Evolutionary conservation across 768 basidiomycete genomes (phyloP), one percentile per base, ranked within the genome.

Genomic region (Chiua virens): DNA sequence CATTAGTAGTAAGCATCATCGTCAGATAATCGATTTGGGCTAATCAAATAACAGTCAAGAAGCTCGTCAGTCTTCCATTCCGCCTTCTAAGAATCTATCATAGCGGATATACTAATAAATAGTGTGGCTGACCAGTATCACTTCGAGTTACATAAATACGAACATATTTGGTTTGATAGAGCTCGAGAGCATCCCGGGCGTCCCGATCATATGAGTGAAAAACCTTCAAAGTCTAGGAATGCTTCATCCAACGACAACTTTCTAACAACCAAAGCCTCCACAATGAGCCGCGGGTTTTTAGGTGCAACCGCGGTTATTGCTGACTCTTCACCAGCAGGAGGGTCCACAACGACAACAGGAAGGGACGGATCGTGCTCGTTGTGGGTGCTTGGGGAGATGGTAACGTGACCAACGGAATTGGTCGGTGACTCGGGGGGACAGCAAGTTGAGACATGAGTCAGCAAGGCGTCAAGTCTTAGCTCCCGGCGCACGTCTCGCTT

Each of bases 221-320:
- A 87, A 4, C 80, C 83, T 9, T 78, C 81, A 63, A 92, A 89
- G 62, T 91, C 88, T 48, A 91, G 64, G 65, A 83, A 92, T 17
- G 75, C 86, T 63, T 92, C 90, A 50, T 87, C 86, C 3, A 85
- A 60, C 17, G 85, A 83, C 71, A 91, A 73, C 66, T 92, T 89
- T 41, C 87, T 78, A 18, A 91, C 82, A 3, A 93, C 84, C 27
- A 92, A 75, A 3, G 82, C 90, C 65, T 93, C 89, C 10, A 91
- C 88, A 42, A 92, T 91, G 5, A 86, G 71, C n/a, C 86, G 73
- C 28, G 79, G 76, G 44, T 77, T 75, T 17, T 58, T 46, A 18
- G 41, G 28, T 15, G 41, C 9, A 17, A 22, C 36, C 11, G 32
- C 37, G 5, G 38, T 43, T 35, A 18, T 21, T 34, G 8, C 39